Evolutionary conservation across 2,329 filamentous ascomycete genomes (phyloP).

Genomic region (Pochonia chlamydosporia): DNA sequence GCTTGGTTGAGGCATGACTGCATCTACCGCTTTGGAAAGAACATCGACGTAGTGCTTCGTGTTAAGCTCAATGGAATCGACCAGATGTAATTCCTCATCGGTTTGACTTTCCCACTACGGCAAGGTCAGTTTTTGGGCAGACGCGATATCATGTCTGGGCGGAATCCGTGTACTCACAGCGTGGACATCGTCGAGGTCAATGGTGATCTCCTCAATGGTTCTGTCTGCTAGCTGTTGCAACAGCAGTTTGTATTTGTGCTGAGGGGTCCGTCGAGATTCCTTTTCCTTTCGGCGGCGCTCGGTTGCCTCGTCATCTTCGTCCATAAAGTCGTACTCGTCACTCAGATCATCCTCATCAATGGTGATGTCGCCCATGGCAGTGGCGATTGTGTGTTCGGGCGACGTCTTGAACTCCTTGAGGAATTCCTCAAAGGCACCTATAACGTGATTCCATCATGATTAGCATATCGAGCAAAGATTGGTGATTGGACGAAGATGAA

Average conservation of each 20-base stretch:
- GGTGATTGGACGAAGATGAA: no score
- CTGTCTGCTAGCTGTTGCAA: conserved; percentile 85
- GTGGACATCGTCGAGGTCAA: conserved; percentile 85
- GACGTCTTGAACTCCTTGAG: conserved; percentile 81
- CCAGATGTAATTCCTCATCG: conserved; percentile 64
- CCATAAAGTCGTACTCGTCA: conserved; percentile 92
- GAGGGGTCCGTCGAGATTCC: conserved; percentile 49
- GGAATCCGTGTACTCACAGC: conserved; percentile 44
- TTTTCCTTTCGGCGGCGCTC: conserved; percentile 44
- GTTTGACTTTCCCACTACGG: conserved; percentile 69
- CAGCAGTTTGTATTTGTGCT: conserved; percentile 82
- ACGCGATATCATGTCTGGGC: background rate
- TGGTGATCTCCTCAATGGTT: conserved; percentile 66
- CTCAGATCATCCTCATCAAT: conserved; percentile 82
- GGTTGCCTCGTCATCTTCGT: conserved; percentile 63
- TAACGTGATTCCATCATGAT: no score
- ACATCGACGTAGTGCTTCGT: conserved; percentile 95
- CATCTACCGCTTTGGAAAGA: conserved; percentile 81
- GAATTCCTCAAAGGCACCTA: conserved; percentile 83
- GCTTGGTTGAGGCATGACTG: conserved; percentile 72
- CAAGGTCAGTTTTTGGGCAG: background rate
- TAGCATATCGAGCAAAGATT: no score
- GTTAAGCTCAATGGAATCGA: conserved; percentile 82
- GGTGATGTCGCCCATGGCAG: conserved; percentile 77
- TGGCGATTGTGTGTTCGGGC: conserved; percentile 64